Conservation (phyloP, 1,139 yeast species). For the Kodamaea suecica region DNA sequence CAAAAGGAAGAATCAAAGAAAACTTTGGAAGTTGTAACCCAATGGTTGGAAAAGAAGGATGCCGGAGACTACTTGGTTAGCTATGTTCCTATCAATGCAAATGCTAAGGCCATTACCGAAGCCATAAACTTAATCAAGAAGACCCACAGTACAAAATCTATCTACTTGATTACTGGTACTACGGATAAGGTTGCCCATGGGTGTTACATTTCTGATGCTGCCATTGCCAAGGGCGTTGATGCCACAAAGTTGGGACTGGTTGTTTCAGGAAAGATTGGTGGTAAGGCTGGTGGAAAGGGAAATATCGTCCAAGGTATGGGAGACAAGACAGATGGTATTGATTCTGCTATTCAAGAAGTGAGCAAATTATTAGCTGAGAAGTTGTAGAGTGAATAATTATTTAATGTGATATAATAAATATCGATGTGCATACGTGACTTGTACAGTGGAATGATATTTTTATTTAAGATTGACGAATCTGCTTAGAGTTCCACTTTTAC, state of each 20-base stretch:
- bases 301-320: conserved; percentile 97
- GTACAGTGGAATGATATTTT: too few species aligned
- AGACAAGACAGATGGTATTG: conserved; percentile 66
- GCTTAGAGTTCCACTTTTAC: too few species aligned
- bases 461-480: too few species aligned
- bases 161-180: conserved; percentile 79
- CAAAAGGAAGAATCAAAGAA: conserved; percentile 86
- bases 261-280: conserved; percentile 79
- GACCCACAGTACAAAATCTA: conserved; percentile 68
- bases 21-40: conserved; percentile 74
- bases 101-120: conserved; percentile 92
- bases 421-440: too few species aligned
- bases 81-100: conserved; percentile 68
- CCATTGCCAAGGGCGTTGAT: conserved; percentile 66
- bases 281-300: conserved; percentile 98
- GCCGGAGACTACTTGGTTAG: conserved; percentile 57
- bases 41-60: conserved; percentile 51
- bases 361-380: conserved; percentile 57
- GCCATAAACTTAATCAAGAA: conserved; percentile 84
- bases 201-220: conserved; percentile 75
- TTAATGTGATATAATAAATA: too few species aligned
- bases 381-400: conserved; percentile 29
- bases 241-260: conserved; percentile 73
- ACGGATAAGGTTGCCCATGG: conserved; percentile 90
- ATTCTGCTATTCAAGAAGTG: conserved; percentile 70